Percentiles rank a stretch among this genome's conserved stretches.
phyloP scores from a whole-genome alignment of 768 basidiomycete genomes.

The Ramaria sp. region DNA sequence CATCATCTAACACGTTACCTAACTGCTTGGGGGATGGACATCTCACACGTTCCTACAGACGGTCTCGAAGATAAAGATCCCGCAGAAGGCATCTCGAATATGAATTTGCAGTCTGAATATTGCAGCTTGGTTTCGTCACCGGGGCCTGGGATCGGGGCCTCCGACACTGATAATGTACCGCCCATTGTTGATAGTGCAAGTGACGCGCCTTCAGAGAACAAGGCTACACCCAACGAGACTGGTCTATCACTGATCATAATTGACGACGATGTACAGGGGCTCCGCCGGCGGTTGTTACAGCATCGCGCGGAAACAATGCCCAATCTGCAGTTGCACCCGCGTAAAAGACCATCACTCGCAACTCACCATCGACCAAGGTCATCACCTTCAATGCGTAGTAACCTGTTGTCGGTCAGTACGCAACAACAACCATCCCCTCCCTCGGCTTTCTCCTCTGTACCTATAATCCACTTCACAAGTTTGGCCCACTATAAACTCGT shows the following conservation, averaged over 20 bases:
- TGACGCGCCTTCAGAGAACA: background rate
- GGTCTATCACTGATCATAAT: conserved; percentile 73
- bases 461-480: conserved; percentile 87
- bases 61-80: conserved; percentile 13
- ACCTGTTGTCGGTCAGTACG: conserved; percentile 24
- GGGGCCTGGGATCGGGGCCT: background rate
- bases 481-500: conserved; percentile 80
- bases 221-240: conserved; percentile 30
- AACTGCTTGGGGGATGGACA: conserved; percentile 91
- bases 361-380: conserved; percentile 67
- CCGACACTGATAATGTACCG: background rate
- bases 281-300: conserved; percentile 64
- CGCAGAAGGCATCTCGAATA: background rate
- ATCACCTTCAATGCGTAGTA: conserved; percentile 64
- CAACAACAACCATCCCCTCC: conserved; percentile 17
- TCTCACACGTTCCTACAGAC: conserved; percentile 50
- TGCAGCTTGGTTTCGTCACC: conserved; percentile 29
- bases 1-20: conserved; percentile 89
- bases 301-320: conserved; percentile 47
- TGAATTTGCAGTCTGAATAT: background rate
- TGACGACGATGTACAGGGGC: conserved; percentile 79
- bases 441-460: conserved; percentile 21
- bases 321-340: conserved; percentile 27
- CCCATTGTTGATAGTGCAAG: background rate
- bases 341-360: conserved; percentile 61